phyloP scores from a whole-genome alignment of 2,329 filamentous ascomycete species.

The Colletotrichum lini region DNA sequence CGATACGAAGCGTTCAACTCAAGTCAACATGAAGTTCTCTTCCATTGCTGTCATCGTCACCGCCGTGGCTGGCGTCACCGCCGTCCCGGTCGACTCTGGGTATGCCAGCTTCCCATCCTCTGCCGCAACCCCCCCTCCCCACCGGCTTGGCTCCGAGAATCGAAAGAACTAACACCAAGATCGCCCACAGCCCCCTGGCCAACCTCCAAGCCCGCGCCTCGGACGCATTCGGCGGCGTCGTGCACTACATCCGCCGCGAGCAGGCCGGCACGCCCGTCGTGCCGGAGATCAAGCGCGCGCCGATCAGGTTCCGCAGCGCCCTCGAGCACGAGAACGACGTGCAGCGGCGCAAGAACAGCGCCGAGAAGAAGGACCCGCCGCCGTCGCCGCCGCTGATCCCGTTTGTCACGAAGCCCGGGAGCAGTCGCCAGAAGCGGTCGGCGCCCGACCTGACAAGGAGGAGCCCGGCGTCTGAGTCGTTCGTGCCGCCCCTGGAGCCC shows the following conservation, averaged over 20 bases:
- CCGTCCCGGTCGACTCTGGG: slow-evolving; percentile 31
- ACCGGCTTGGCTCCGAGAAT: too few species aligned
- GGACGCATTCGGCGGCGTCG: slow-evolving; percentile 32
- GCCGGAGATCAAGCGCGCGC: slow-evolving; percentile 12
- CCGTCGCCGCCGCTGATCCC: slow-evolving; percentile 19
- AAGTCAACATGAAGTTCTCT: slow-evolving; percentile 33
- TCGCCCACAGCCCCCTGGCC: slow-evolving; percentile 9
- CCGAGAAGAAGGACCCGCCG: background rate
- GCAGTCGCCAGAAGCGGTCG: background rate
- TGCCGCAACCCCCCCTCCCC: too few species aligned
- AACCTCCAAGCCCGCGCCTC: slow-evolving; percentile 32
- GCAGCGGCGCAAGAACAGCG: slow-evolving; percentile 12
- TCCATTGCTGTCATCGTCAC: slow-evolving; percentile 23
- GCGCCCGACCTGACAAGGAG: slow-evolving; percentile 5
- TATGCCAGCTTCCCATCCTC: background rate
- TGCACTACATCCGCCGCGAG: slow-evolving; percentile 34
- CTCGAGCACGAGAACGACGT: slow-evolving; percentile 26
- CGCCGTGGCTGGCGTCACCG: slow-evolving; percentile 24
- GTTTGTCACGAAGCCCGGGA: slow-evolving; percentile 2
- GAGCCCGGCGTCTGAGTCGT: slow-evolving; percentile 18
- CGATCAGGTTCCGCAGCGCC: slow-evolving; percentile 28
- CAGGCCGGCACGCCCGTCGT: slow-evolving; percentile 20
- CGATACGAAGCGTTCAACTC: background rate
- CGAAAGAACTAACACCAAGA: background rate
- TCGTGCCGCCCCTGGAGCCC: slow-evolving; percentile 28